phyloP scores from a whole-genome alignment of 2,329 filamentous ascomycete genomes.

The Nemania serpens region DNA sequence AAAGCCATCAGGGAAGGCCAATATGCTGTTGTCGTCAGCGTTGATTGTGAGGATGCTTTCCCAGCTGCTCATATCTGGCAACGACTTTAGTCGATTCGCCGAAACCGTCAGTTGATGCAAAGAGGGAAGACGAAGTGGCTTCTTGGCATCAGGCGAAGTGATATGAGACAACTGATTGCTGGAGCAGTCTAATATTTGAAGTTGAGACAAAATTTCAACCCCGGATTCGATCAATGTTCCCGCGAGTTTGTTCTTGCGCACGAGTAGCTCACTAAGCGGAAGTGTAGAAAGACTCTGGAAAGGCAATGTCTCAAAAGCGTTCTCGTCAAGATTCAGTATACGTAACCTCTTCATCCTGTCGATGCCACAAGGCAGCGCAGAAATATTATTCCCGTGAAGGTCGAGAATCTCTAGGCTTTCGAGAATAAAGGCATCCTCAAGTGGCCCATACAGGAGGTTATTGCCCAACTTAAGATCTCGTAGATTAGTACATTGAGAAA shows the following conservation, averaged over 20 bases:
- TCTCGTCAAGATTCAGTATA: conserved; percentile 79
- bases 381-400: conserved; percentile 78
- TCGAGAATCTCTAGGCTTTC: conserved; percentile 78
- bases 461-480: conserved; percentile 81
- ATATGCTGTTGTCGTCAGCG: conserved; percentile 81
- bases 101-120: conserved; percentile 77
- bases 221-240: conserved; percentile 71
- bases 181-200: conserved; percentile 79
- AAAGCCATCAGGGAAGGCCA: conserved; percentile 77
- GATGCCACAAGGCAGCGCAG: conserved; percentile 69
- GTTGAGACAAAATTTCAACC: conserved; percentile 60
- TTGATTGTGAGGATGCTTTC: conserved; percentile 71
- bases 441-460: conserved; percentile 71
- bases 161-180: conserved; percentile 71
- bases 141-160: conserved; percentile 44
- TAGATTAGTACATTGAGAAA: conserved; percentile 73
- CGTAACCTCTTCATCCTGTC: conserved; percentile 71
- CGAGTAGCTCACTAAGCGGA: conserved; percentile 73
- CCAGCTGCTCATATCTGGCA: conserved; percentile 81
- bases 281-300: conserved; percentile 70
- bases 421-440: conserved; percentile 69
- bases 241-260: conserved; percentile 76
- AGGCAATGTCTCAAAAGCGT: conserved; percentile 72
- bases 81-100: conserved; percentile 73
- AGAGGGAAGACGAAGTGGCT: conserved; percentile 66